Evolutionary conservation across 345 rosid species (phyloP).

Genomic region (Melaleuca alternifolia): DNA sequence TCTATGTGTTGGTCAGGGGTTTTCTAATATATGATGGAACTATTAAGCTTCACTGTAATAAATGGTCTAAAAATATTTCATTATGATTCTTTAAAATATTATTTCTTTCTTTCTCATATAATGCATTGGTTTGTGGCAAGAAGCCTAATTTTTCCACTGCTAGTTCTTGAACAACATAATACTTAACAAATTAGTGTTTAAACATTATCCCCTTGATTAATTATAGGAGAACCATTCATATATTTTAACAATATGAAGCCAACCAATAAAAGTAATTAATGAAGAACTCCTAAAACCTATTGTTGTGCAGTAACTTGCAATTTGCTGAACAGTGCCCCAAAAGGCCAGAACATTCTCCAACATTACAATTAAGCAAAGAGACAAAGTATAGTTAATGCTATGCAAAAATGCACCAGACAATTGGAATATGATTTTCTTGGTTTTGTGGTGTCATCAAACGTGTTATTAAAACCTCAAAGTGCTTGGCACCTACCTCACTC

Average conservation of each 20-base stretch:
- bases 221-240: background rate
- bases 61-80: background rate
- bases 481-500: slow-evolving; percentile 56
- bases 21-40: background rate
- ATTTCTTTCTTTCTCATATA: background rate
- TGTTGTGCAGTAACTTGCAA: background rate
- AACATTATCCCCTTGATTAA: background rate
- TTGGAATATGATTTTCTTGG: background rate
- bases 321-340: background rate
- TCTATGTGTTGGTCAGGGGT: background rate
- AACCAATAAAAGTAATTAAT: background rate
- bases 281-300: background rate
- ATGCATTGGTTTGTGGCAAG: background rate
- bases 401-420: background rate
- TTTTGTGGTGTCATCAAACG: background rate
- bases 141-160: background rate
- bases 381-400: background rate
- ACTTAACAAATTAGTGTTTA: background rate
- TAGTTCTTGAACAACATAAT: background rate
- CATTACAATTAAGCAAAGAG: background rate
- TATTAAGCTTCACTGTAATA: background rate
- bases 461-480: background rate
- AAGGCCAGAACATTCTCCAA: background rate
- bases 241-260: background rate
- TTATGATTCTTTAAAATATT: background rate